These are phyloP conservation scores for Rhododendron henanense DNA, from an alignment of 148 eudicot species.

Conservation along the genomic window DNA sequence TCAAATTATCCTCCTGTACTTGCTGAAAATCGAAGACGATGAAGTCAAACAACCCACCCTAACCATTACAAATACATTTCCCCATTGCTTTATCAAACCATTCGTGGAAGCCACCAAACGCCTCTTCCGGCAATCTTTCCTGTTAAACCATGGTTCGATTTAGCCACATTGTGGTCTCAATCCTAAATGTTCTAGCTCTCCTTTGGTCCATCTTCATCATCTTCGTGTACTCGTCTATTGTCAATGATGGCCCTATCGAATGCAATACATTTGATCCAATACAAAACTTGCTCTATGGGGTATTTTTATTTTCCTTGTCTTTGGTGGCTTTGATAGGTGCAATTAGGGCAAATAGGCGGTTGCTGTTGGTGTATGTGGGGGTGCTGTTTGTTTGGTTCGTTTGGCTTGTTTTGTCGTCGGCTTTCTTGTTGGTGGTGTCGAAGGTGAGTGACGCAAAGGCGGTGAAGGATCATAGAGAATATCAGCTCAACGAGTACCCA, in stretches of 20 bases:
- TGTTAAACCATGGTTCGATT: neutral
- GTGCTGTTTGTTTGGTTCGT: neutral
- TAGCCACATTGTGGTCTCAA: neutral
- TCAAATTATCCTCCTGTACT: neutral
- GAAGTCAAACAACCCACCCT: neutral
- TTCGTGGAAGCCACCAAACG: neutral
- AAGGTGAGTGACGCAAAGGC: neutral
- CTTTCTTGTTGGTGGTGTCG: neutral
- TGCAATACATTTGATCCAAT: neutral
- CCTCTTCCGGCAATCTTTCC: neutral
- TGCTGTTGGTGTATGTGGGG: neutral
- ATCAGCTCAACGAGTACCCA: neutral
- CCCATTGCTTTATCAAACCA: neutral
- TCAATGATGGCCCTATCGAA: neutral
- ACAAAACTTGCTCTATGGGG: neutral
- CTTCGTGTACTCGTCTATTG: neutral
- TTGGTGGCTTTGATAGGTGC: conserved; percentile 5
- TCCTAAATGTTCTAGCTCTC: neutral
- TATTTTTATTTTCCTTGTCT: neutral
- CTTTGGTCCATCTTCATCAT: conserved; percentile 4
- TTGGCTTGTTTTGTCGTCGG: neutral
- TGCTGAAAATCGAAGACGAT: neutral
- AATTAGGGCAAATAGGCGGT: neutral
- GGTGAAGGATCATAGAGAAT: neutral
- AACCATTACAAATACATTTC: neutral